phyloP scores from a whole-genome alignment of 805 yeast species.

The Saturnispora quitensis region DNA sequence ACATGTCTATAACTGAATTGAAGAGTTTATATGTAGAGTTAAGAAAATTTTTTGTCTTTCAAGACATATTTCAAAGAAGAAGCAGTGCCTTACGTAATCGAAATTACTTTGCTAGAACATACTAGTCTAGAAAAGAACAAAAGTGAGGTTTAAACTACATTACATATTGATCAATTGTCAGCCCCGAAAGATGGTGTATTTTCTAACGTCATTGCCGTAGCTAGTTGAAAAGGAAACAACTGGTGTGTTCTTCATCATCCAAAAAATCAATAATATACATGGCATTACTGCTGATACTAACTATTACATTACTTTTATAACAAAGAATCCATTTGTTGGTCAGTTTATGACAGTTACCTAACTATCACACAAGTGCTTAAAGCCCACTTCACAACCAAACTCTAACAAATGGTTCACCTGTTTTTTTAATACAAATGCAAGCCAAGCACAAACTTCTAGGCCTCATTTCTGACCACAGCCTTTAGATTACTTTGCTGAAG shows the following conservation, averaged over 20 bases:
- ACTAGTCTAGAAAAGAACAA: not conserved
- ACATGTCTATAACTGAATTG: not conserved
- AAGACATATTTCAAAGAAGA: not conserved
- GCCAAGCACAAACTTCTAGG: not conserved
- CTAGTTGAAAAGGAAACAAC: conserved; percentile 16
- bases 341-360: not conserved
- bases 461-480: not conserved
- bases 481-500: not conserved
- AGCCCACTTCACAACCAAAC: not conserved
- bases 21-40: not conserved
- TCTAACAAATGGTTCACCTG: not conserved
- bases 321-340: not conserved
- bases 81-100: not conserved
- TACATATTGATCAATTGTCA: conserved; percentile 9
- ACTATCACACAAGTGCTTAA: not conserved
- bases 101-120: not conserved
- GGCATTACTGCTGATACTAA: not conserved
- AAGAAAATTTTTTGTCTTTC: not conserved
- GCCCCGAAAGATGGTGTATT: conserved; percentile 21
- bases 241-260: conserved; percentile 15
- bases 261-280: not conserved
- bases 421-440: not conserved
- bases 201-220: conserved; percentile 20
- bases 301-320: not conserved
- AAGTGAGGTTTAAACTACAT: not conserved